These are phyloP conservation scores for Nidula niveotomentosa DNA, from an alignment of 1,284 basidiomycete species.

Conservation along the genomic window DNA sequence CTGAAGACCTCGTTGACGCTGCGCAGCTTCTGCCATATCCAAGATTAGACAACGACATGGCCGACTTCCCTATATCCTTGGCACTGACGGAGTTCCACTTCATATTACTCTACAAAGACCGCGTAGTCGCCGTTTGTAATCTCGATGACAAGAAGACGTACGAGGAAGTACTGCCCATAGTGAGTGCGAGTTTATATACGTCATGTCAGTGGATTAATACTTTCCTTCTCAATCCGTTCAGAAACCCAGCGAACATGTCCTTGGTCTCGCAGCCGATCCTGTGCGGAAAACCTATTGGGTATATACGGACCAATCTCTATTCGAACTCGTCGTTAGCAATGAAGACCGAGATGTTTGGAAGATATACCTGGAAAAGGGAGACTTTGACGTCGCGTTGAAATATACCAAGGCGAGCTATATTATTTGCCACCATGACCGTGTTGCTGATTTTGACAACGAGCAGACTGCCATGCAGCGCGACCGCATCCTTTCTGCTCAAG, in stretches of 20 bases:
- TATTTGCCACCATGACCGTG: not conserved
- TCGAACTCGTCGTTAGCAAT: slow-evolving; percentile 85
- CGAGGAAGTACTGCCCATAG: slow-evolving; percentile 82
- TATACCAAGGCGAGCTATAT: slow-evolving; percentile 70
- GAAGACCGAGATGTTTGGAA: slow-evolving; percentile 97
- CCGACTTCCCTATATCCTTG: slow-evolving; percentile 68
- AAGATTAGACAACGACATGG: slow-evolving; percentile 19
- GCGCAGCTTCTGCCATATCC: slow-evolving; percentile 73
- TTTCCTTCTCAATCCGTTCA: slow-evolving; percentile 24
- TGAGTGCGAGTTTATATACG: slow-evolving; percentile 31
- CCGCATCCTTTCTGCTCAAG: slow-evolving; percentile 83
- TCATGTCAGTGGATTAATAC: slow-evolving; percentile 2
- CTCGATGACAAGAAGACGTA: slow-evolving; percentile 85
- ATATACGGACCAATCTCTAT: slow-evolving; percentile 88
- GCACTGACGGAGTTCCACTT: slow-evolving; percentile 93
- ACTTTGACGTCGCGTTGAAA: slow-evolving; percentile 77
- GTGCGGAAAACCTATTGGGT: slow-evolving; percentile 94
- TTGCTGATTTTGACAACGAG: not conserved
- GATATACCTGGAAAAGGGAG: slow-evolving; percentile 80
- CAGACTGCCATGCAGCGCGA: slow-evolving; percentile 83
- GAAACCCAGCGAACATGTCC: slow-evolving; percentile 74
- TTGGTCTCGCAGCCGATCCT: slow-evolving; percentile 80
- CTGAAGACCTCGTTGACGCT: slow-evolving; percentile 80
- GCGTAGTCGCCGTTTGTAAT: slow-evolving; percentile 77
- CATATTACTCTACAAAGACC: slow-evolving; percentile 82